phyloP scores from a whole-genome alignment of 805 yeast species.

The Candida railenensis region DNA sequence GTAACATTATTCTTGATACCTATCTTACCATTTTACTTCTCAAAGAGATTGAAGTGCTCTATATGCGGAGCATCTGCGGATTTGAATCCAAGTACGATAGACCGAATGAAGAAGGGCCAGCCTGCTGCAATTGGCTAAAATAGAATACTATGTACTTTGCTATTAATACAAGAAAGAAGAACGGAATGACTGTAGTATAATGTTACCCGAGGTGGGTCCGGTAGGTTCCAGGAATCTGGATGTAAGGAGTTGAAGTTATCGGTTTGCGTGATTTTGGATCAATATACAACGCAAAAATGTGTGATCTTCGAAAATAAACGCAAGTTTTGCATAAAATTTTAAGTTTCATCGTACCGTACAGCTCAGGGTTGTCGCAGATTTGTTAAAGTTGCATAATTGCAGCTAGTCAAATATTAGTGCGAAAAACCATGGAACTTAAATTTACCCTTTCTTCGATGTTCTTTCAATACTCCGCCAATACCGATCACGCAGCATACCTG shows the following conservation, averaged over 20 bases:
- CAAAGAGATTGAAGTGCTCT: slow-evolving; percentile 49
- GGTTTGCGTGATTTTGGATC: not conserved
- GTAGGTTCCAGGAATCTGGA: too few relatives aligned
- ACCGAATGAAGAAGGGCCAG: slow-evolving; percentile 28
- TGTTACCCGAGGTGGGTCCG: too few relatives aligned
- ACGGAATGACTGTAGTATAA: too few relatives aligned
- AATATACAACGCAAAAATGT: not conserved
- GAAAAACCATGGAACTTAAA: not conserved
- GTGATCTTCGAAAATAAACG: not conserved
- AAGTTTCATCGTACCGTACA: not conserved
- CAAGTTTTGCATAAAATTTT: too few relatives aligned
- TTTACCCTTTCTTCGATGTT: too few relatives aligned
- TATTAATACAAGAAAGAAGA: too few relatives aligned
- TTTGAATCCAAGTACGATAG: slow-evolving; percentile 20
- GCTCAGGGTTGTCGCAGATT: not conserved
- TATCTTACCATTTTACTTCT: slow-evolving; percentile 50
- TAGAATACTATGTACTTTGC: not conserved
- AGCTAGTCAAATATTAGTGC: not conserved
- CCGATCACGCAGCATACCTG: too few relatives aligned
- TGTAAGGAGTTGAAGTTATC: not conserved
- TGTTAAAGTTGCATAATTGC: not conserved
- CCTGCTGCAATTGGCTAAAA: slow-evolving; percentile 28
- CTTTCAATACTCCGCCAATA: not conserved
- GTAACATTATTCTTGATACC: slow-evolving; percentile 56
- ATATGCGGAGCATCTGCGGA: slow-evolving; percentile 48